Base-by-base conservation (phyloP, 2,329 filamentous ascomycete genomes). In the Exophiala phaeomuriformis region DNA sequence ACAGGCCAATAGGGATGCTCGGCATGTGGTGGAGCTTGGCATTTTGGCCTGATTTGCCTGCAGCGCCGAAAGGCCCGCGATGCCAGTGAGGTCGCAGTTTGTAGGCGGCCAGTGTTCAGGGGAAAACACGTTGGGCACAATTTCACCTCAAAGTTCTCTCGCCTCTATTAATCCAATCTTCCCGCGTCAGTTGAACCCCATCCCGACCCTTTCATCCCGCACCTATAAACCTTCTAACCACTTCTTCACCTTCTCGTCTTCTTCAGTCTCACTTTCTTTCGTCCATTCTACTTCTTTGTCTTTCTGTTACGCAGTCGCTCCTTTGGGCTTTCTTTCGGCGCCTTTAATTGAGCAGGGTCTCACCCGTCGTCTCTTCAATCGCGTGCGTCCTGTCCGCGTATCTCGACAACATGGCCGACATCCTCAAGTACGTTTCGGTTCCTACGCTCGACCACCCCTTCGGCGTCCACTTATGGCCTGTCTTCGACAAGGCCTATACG, bases 391-490 rank as follows among this genome's bases (percentile, higher is more conserved):
- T 27, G 35, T 9, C 44, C 27, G 27, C 31, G 30, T 28, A 29
- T 33, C 33, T 46, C 30, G 29, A 33, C 57, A 58, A 43, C 28
- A 61, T 60, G 52, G 47, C 42, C 48, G 56, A 59, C 44, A 41
- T 47, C 12, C 46, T 59, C 47, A 57, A 57, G 41, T 52, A 51
- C 8, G 44, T 60, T 68, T 78, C 88, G 68, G 69, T 83, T 63
- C 91, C 91, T 52, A 89, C 89, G 58, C 78, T 97, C 72, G 90
- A 96, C 70, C 83, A 87, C 61, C 91, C 91, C 33, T 97, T 97
- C 67, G 93, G 91, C 70, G 76, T 97, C 63, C 79, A 87, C 60
- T 75, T 96, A 71, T 97, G 93, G 93, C 89, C 91, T 64, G 83
- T 94, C 73, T 97, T 97, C 80, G 86, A 85, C 75, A 88, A 90